These are phyloP conservation scores for Lepiota venenata DNA, from an alignment of 768 basidiomycete species.

Conservation along the genomic window DNA sequence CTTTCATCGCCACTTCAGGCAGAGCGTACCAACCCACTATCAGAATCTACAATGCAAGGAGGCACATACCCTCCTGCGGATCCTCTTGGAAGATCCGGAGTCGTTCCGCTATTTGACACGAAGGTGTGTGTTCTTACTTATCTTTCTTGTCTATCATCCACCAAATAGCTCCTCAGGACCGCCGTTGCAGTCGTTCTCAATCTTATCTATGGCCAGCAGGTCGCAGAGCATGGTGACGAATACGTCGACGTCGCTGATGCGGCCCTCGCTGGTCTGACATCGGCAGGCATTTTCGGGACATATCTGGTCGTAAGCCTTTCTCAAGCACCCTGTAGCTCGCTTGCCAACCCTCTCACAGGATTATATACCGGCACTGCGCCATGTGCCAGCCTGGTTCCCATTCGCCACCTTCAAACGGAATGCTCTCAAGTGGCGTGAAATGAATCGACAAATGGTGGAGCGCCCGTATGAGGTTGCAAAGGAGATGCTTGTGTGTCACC, in stretches of 20 bases:
- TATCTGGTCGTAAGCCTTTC: conserved; percentile 36
- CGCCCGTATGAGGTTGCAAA: conserved; percentile 37
- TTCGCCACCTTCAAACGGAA: conserved; percentile 36
- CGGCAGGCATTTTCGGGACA: conserved; percentile 39
- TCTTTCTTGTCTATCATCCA: not conserved
- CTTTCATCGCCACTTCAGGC: conserved; percentile 36
- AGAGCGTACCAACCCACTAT: conserved; percentile 20
- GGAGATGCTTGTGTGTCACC: conserved; percentile 24
- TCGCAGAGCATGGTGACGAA: conserved; percentile 33
- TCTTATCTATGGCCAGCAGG: conserved; percentile 35
- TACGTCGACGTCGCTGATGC: conserved; percentile 38
- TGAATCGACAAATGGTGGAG: conserved; percentile 32
- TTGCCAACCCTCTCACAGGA: conserved; percentile 18
- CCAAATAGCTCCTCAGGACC: conserved; percentile 18
- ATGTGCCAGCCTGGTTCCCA: conserved; percentile 40
- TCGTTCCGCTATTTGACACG: conserved; percentile 34
- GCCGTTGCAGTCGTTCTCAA: conserved; percentile 37
- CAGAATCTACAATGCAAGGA: conserved; percentile 30
- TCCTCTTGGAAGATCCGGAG: conserved; percentile 32
- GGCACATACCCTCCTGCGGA: conserved; percentile 33
- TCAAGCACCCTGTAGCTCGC: not conserved
- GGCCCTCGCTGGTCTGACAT: conserved; percentile 30
- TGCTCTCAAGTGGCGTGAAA: conserved; percentile 32
- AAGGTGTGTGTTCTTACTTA: conserved; percentile 20
- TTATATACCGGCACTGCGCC: conserved; percentile 32